phyloP scores from a whole-genome alignment of 352 stramenopile genomes.

The Pythium coloratum region DNA sequence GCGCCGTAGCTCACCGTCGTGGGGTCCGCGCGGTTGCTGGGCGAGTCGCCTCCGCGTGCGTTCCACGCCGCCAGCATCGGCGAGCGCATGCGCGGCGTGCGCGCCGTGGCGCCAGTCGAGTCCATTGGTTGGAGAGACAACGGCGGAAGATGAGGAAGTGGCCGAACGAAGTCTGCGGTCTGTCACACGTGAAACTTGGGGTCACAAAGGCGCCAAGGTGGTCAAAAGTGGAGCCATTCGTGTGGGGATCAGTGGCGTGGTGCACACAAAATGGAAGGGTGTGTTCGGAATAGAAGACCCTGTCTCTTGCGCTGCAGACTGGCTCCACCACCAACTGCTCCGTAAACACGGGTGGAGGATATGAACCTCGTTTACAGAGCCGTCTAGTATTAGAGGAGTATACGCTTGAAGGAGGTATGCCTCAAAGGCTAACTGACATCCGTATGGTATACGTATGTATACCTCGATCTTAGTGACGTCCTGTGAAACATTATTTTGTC shows the following conservation, averaged over 20 bases:
- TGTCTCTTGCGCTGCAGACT: slow-evolving; percentile 11
- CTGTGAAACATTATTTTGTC: slow-evolving; percentile 14
- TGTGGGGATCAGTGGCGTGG: slow-evolving; percentile 17
- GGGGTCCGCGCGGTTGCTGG: slow-evolving; percentile 28
- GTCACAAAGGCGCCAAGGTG: too few relatives aligned
- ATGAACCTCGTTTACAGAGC: neutral
- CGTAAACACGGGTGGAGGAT: neutral
- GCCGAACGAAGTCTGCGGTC: neutral
- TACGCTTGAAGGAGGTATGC: neutral
- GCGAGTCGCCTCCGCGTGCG: slow-evolving; percentile 29
- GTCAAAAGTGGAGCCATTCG: slow-evolving; percentile 21
- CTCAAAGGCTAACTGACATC: too few relatives aligned
- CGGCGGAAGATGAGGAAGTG: slow-evolving; percentile 11
- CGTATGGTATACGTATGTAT: slow-evolving; percentile 4
- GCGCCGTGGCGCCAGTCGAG: slow-evolving; percentile 73
- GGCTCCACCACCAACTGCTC: neutral
- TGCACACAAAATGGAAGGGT: slow-evolving; percentile 21
- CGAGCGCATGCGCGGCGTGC: slow-evolving; percentile 58
- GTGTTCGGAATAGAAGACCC: slow-evolving; percentile 23
- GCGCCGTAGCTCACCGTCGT: slow-evolving; percentile 31
- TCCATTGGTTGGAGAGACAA: slow-evolving; percentile 45
- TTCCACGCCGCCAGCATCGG: slow-evolving; percentile 17
- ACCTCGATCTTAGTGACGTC: slow-evolving; percentile 3
- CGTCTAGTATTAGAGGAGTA: neutral
- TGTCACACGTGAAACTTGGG: slow-evolving; percentile 23